Evolutionary conservation across 257 asterid species (phyloP).

Genomic region (Euphrasia confusa): DNA sequence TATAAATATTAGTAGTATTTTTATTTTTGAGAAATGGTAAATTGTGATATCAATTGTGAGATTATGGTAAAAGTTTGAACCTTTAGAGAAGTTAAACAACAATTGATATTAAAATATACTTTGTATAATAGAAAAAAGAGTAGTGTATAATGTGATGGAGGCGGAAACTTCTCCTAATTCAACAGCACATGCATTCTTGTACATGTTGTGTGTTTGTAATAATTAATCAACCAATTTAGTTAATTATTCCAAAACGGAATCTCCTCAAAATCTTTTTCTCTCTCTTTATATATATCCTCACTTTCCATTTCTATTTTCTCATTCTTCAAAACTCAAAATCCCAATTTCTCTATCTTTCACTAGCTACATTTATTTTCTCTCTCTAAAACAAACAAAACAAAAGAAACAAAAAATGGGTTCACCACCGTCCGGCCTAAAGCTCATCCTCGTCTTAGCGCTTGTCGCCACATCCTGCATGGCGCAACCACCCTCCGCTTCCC

Average conservation of each 20-base stretch:
- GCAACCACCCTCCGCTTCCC: conserved; percentile 52
- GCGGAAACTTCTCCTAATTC: too few relatives aligned
- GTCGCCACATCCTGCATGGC: conserved; percentile 55
- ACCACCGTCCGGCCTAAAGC: conserved; percentile 23
- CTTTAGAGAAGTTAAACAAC: too few relatives aligned
- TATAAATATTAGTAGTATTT: too few relatives aligned
- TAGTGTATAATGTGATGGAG: too few relatives aligned
- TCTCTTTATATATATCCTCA: conserved; percentile 24
- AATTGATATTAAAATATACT: too few relatives aligned
- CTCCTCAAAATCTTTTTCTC: conserved; percentile 11
- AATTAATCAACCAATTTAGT: background rate
- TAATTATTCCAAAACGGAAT: conserved; percentile 10
- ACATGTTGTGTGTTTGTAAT: conserved; percentile 1
- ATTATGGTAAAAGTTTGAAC: too few relatives aligned
- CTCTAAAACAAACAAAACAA: background rate
- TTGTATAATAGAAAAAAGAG: too few relatives aligned
- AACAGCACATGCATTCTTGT: conserved; percentile 28
- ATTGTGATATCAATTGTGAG: too few relatives aligned
- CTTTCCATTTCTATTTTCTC: background rate
- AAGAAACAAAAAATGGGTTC: conserved; percentile 27
- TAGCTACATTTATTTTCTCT: background rate
- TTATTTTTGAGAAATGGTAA: too few relatives aligned
- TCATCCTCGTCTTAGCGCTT: conserved; percentile 45
- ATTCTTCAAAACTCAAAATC: background rate
- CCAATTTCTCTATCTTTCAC: conserved; percentile 14